These are phyloP conservation scores for Tetrahymena thermophila DNA, from an alignment of 73 alveolate genomes.

Conservation along the genomic window DNA sequence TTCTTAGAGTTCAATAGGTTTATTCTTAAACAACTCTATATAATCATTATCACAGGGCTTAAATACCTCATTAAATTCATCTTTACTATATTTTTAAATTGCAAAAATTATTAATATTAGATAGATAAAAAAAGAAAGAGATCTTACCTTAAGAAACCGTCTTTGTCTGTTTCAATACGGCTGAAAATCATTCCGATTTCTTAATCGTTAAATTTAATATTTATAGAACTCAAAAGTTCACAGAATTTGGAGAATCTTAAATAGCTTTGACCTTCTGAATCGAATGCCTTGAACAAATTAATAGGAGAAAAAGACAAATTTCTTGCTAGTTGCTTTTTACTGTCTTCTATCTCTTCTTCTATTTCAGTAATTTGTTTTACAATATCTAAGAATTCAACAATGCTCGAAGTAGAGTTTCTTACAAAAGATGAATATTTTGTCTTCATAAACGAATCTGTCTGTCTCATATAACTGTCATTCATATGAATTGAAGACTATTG, in stretches of 20 bases:
- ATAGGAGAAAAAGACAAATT: background rate
- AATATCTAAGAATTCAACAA: background rate
- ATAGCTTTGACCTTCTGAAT: background rate
- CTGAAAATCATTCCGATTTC: background rate
- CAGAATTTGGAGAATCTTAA: background rate
- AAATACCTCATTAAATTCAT: background rate
- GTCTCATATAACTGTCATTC: background rate
- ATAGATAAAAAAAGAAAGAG: background rate
- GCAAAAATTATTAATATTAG: background rate
- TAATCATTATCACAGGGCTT: background rate
- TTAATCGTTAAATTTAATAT: background rate
- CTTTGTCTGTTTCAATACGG: background rate
- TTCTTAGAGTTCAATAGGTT: background rate
- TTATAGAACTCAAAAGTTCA: background rate
- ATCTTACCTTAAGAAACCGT: background rate
- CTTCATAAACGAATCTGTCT: background rate
- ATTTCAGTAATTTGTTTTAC: background rate
- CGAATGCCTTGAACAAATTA: background rate
- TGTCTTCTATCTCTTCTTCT: background rate
- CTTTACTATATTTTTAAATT: background rate
- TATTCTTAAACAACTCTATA: background rate
- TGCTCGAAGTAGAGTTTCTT: background rate
- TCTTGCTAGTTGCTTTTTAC: background rate
- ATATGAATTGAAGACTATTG: background rate
- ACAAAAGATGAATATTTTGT: background rate